Percentiles rank a stretch among this genome's conserved stretches.
Evolutionary conservation across 495 filamentous ascomycete genomes (phyloP).

Genomic region (Hypomontagnella monticulosa): DNA sequence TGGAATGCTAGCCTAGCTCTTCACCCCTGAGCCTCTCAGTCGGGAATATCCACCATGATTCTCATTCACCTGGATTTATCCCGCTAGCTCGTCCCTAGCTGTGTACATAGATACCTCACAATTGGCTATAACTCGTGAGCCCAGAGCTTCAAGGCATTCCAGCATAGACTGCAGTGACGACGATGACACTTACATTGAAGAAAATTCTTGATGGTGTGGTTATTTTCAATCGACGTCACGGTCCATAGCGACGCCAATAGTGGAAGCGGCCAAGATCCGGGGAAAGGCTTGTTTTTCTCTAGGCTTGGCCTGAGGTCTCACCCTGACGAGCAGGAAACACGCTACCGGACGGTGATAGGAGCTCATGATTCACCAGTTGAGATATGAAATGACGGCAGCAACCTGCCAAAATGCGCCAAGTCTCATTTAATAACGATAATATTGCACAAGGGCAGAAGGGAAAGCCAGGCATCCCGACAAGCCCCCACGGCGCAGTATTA

Average conservation of each 20-base stretch:
- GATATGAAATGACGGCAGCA: constrained; percentile 13
- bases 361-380: constrained; percentile 19
- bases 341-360: background rate
- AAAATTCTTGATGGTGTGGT: background rate
- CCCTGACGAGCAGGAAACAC: constrained; percentile 3
- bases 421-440: constrained; percentile 13
- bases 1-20: constrained; percentile 1
- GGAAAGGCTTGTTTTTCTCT: constrained; percentile 40
- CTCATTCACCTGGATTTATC: constrained; percentile 2
- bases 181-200: background rate
- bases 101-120: background rate
- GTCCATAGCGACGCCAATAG: constrained; percentile 8
- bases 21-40: constrained; percentile 19
- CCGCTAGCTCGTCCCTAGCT: constrained; percentile 12
- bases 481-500: constrained; percentile 14
- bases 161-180: constrained; percentile 8
- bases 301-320: constrained; percentile 28
- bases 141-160: constrained; percentile 3
- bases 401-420: constrained; percentile 42
- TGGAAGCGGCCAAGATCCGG: constrained; percentile 40
- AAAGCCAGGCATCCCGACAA: constrained; percentile 3
- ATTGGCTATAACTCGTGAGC: background rate
- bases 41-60: background rate
- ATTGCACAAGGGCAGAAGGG: background rate
- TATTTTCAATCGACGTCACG: constrained; percentile 15